Conservation (phyloP, 163 green algal genomes). For the Scenedesmus sp. region DNA sequence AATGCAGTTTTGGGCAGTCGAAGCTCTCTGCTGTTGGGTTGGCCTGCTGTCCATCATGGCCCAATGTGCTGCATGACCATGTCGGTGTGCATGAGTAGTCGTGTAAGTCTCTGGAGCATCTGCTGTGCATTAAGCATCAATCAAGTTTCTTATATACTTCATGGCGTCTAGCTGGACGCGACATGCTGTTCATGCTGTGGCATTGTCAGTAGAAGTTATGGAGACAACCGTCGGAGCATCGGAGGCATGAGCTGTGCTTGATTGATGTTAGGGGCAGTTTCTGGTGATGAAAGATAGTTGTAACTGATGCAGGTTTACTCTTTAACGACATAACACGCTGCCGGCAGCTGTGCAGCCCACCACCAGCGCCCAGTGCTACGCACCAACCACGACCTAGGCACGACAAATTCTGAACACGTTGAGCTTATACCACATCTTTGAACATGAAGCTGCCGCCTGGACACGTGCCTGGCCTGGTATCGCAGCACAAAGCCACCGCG, state of each 20-base stretch:
- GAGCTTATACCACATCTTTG: background rate
- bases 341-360: background rate
- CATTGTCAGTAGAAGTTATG: background rate
- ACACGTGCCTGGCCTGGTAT: slow-evolving; percentile 81
- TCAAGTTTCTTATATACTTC: too few species aligned
- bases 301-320: background rate
- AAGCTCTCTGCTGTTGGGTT: too few species aligned
- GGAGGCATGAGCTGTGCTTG: background rate
- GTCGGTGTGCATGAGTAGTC: too few species aligned
- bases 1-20: too few species aligned
- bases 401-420: background rate
- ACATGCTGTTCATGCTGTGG: background rate
- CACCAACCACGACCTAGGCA: background rate
- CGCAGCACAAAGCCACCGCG: slow-evolving; percentile 74
- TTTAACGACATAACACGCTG: background rate
- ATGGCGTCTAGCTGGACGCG: too few species aligned
- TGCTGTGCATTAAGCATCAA: too few species aligned
- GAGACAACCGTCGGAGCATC: background rate
- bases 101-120: too few species aligned
- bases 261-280: background rate
- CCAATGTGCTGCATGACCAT: too few species aligned
- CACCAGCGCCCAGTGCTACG: background rate
- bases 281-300: too few species aligned
- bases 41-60: too few species aligned
- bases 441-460: slow-evolving; percentile 89